Base-by-base conservation (phyloP, 129 eudicot genomes). In the Pittosporum tobira region DNA sequence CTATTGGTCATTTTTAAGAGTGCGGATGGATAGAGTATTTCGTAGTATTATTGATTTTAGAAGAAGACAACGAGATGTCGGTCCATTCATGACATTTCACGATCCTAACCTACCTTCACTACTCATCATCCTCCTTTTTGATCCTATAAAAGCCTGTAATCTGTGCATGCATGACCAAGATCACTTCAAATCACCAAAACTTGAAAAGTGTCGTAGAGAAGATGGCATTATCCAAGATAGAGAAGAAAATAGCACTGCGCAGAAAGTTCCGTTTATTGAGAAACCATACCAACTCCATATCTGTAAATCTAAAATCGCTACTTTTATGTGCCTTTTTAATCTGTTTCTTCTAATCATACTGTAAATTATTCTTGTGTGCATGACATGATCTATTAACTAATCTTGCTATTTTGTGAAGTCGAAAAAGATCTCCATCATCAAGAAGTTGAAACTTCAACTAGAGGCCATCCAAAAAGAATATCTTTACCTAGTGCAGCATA, bases 221-320 rank as follows among this genome's bases (percentile, higher is more conserved):
- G 52, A 70, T 74, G 81, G 67, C 75, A 54, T 18, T n/a, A n/a
- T n/a, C n/a, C n/a, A n/a, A 52, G 59, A 9, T 45, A 44, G 79
- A 58, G 25, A 76, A 66, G 63, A 62, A 58, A 57, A 72, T 72
- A 42, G 67, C 67, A 16, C 9, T 80, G 57, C 65, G 65, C 8
- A 80, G 74, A 61, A 80, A 76, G 82, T 77, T 76, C 62, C 77
- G 53, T 52, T 34, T 72, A 22, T 59, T 80, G 46, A 51, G 76
- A 65, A 31, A 46, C 14, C 77, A 72, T 14, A 68, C 78, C 68
- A 61, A 65, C 26, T 80, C 87, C 65, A 72, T 76, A 77, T 68
- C 82, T 38, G 87, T 80, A 75, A 30, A n/a, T n/a, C n/a, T n/a
- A 16, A 14, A 15, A 50, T n/a, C n/a, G n/a, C 22, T 10, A 14